Evolutionary conservation across 805 yeast genomes (phyloP).

Genomic region (Huiozyma naganishii): DNA sequence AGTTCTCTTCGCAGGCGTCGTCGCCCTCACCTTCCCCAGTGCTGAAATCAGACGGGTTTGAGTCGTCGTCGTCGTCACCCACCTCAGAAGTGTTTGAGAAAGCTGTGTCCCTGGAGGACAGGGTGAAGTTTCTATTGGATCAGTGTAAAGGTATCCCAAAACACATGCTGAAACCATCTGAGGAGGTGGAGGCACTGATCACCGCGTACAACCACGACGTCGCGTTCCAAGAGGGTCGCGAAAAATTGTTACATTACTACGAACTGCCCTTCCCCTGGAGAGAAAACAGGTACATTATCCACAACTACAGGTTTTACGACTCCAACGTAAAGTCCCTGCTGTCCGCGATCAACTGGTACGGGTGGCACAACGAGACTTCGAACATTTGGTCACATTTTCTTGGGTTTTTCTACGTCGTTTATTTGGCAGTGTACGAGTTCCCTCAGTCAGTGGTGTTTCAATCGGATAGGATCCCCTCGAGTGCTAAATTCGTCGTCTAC

Average conservation of each 20-base stretch:
- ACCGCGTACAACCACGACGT: slow-evolving; percentile 37
- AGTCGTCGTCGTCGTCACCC: background rate
- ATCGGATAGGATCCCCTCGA: slow-evolving; percentile 33
- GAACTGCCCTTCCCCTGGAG: slow-evolving; percentile 90
- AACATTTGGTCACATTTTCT: slow-evolving; percentile 88
- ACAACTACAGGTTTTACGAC: slow-evolving; percentile 76
- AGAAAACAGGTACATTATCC: slow-evolving; percentile 74
- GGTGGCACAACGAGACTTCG: slow-evolving; percentile 74
- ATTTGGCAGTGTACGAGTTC: slow-evolving; percentile 47
- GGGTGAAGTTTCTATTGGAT: background rate
- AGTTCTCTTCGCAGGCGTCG: background rate
- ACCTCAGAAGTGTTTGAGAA: background rate
- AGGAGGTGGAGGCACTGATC: slow-evolving; percentile 10
- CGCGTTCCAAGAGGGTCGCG: slow-evolving; percentile 34
- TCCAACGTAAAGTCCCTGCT: slow-evolving; percentile 48
- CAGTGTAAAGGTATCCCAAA: slow-evolving; percentile 1
- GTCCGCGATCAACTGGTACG: slow-evolving; percentile 41
- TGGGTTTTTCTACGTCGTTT: slow-evolving; percentile 52
- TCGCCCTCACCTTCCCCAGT: slow-evolving; percentile 4
- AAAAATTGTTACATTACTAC: slow-evolving; percentile 57
- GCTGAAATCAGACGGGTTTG: background rate
- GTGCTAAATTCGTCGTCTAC: slow-evolving; percentile 36
- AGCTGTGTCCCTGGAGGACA: background rate
- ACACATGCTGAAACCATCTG: slow-evolving; percentile 2
- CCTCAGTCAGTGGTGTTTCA: slow-evolving; percentile 48